Base-by-base conservation (phyloP, 495 filamentous ascomycete species). In the Penicillium steckii region DNA sequence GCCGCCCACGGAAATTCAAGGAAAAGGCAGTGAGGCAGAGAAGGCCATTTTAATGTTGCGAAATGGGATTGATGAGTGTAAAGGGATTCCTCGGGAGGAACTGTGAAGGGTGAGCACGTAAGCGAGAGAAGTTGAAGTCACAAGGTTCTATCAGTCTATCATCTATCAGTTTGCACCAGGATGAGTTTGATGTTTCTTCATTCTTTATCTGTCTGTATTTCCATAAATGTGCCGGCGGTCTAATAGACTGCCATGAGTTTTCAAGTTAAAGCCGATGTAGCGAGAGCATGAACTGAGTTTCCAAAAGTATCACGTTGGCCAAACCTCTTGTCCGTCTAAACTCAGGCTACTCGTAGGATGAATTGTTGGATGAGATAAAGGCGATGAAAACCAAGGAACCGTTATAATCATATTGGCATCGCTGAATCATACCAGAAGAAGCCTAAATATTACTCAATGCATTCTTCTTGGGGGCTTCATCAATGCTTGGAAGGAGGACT, bases 401-500 rank as follows among this genome's bases (percentile, higher is more conserved):
- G 30, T 57, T 35, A 46, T 52, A 37, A 45, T 43, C 44, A 42
- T 56, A 52, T 44, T 45, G 35, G 43, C 48, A 48, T 44, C 7
- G 33, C n/a, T 17, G 33, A 38, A 26, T 15, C 23, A 8, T 17
- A 25, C 22, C 25, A 48, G 35, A 26, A 58, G 35, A 24, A 18
- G 15, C 30, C 29, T 10, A 23, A 19, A 17, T 30, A 3, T 7
- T 6, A 15, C 35, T 64, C 59, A 78, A 48, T 75, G 75, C 55
- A 76, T 56, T 57, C 75, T 63, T 55, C 77, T 66, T 12, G 65
- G 53, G 13, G 77, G 77, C 66, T 86, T 90, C 49, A 84, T 61
- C 37, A 97, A 69, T 33, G 95, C 90, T 60, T 81, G 80, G 71
- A 91, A 97, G n/a, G 89, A 84, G 25, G 78, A 79, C 49, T 90